Percentiles rank a stretch among this genome's conserved stretches.
Conservation (phyloP, 2,329 filamentous ascomycete genomes). For the Talaromyces sp. region DNA sequence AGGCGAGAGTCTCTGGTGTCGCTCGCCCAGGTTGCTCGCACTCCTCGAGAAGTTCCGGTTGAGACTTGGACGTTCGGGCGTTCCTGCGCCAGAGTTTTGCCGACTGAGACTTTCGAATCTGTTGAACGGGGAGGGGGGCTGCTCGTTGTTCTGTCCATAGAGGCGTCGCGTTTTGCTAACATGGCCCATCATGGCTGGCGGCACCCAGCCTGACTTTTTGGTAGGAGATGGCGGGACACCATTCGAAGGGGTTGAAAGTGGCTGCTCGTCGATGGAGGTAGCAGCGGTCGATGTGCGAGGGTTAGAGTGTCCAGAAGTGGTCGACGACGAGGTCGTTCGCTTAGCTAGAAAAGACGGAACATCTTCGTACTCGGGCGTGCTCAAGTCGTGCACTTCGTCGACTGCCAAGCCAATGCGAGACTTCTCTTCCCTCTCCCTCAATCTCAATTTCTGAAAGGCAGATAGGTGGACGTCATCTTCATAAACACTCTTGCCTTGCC, state of each 20-base stretch:
- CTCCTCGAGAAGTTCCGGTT: constrained; percentile 50
- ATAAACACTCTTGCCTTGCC: constrained; percentile 68
- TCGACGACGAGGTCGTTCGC: constrained; percentile 79
- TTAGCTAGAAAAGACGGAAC: constrained; percentile 64
- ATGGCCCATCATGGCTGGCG: constrained; percentile 53
- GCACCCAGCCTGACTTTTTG: constrained; percentile 24
- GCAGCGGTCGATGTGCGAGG: constrained; percentile 78
- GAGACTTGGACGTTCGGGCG: constrained; percentile 44
- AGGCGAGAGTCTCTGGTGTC: constrained; percentile 32
- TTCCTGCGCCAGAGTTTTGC: constrained; percentile 55
- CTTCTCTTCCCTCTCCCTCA: constrained; percentile 47
- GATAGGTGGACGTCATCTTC: constrained; percentile 82
- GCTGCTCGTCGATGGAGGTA: constrained; percentile 79
- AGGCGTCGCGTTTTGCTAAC: constrained; percentile 68
- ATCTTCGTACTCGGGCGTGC: constrained; percentile 37
- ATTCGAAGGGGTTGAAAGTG: constrained; percentile 18
- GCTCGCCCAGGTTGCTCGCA: constrained; percentile 61
- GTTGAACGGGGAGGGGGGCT: constrained; percentile 70
- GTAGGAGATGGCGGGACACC: constrained; percentile 18
- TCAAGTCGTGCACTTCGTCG: constrained; percentile 32
- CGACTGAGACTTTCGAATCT: constrained; percentile 73
- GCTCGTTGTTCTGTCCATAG: constrained; percentile 80
- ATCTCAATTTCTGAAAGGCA: constrained; percentile 71
- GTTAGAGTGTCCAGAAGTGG: constrained; percentile 65
- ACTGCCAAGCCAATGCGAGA: constrained; percentile 32